Base-by-base conservation (phyloP, 1,284 basidiomycete species). In the Bondarzewia mesenterica region DNA sequence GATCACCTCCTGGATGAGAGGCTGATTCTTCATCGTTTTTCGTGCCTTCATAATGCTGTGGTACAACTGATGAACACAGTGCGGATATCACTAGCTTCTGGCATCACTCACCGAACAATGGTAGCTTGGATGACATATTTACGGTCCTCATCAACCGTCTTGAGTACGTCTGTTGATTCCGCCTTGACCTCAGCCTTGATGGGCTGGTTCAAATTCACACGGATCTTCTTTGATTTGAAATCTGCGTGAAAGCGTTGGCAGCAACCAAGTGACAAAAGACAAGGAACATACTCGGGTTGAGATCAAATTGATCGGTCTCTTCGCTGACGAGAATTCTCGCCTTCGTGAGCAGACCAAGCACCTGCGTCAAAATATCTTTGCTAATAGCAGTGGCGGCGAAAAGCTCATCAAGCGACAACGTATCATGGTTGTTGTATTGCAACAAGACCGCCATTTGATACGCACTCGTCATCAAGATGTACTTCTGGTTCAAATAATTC, bases 201-300 rank as follows among this genome's bases (percentile, higher is more conserved):
- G 0, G 93, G 91, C 62, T 87, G 78, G 67, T 99, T 98, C 49
- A 99, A 74, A 59, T 93, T 91, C 48, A 99, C 89, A 53, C 90
- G 82, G 54, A 94, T 92, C 77, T 97, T 98, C 78, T 98, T 98
- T 16, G 89, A 92, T 70, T 94, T 97, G 82, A 95, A 98, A 63
- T 78, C 89, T 92, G 53, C 43, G 43, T 27, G 10, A 3, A 5
- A 14, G 39, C 0, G 36, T 18, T 42, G 14, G 52, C 4, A 53
- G 27, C 25, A 46, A 50, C n/a, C 8, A 42, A 5, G 4, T 8
- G 25, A 32, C 41, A 44, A 5, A 22, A 18, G 14, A 8, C 26
- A 18, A 40, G 38, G 23, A 12, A 71, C 84, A 53, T 60, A 93
- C 90, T 81, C n/a, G 92, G 82, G 66, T 98, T 97, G 61, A 98